These are phyloP conservation scores for Monosporascus sp. DNA, from an alignment of 2,329 filamentous ascomycete species.

Conservation along the genomic window DNA sequence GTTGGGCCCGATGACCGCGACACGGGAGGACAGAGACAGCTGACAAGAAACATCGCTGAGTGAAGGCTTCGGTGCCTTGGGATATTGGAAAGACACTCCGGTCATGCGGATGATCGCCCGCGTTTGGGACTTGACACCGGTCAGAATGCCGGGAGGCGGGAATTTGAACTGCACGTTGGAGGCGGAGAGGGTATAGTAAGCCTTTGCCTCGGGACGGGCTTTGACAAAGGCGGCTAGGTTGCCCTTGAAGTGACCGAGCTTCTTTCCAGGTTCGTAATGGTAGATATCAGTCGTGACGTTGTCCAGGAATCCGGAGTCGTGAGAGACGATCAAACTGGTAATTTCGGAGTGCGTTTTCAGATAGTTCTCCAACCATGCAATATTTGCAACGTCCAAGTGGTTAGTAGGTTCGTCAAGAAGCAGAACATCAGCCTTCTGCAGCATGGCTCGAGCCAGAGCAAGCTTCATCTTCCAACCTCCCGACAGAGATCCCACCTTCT, in stretches of 20 bases:
- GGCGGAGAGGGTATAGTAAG: constrained; percentile 92
- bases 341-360: constrained; percentile 94
- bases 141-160: constrained; percentile 87
- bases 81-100: constrained; percentile 89
- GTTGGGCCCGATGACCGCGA: constrained; percentile 94
- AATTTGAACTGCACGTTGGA: constrained; percentile 95
- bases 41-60: constrained; percentile 81
- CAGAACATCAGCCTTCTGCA: constrained; percentile 93
- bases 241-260: constrained; percentile 79
- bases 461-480: constrained; percentile 99
- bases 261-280: constrained; percentile 95
- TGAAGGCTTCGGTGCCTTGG: constrained; percentile 82
- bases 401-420: constrained; percentile 98
- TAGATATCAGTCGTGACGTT: constrained; percentile 98
- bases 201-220: constrained; percentile 88
- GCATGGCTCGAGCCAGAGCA: constrained; percentile 90
- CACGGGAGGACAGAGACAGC: constrained; percentile 81
- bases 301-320: constrained; percentile 97
- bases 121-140: constrained; percentile 91
- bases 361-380: constrained; percentile 93
- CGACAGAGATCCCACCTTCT: constrained; percentile 89
- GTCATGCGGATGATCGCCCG: constrained; percentile 93
- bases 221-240: constrained; percentile 82
- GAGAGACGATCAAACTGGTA: constrained; percentile 93
- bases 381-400: constrained; percentile 93